phyloP scores from a whole-genome alignment of 345 rosid genomes.

The Balakata baccata region DNA sequence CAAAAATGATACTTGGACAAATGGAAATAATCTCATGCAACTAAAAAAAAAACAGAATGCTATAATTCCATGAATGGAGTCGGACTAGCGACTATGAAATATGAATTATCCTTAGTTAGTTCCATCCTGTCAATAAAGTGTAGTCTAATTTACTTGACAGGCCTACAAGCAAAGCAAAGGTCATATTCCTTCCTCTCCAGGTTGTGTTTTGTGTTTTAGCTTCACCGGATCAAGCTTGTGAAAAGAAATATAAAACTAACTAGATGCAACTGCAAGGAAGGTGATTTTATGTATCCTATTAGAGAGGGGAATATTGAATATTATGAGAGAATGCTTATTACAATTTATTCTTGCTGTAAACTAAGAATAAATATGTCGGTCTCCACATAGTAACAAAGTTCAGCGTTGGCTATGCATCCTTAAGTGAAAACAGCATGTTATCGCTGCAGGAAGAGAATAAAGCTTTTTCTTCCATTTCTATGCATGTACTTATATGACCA shows the following conservation, averaged over 20 bases:
- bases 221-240: too few species aligned
- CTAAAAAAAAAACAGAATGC: not conserved
- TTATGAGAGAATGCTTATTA: not conserved
- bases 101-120: too few species aligned
- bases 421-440: constrained; percentile 1
- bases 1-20: not conserved
- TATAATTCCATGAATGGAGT: too few species aligned
- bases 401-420: not conserved
- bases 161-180: too few species aligned
- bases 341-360: not conserved
- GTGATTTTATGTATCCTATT: not conserved
- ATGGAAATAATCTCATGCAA: not conserved
- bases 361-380: not conserved
- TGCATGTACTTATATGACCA: not conserved
- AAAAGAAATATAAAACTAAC: not conserved
- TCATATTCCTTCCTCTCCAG: too few species aligned
- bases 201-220: too few species aligned
- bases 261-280: not conserved
- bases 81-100: too few species aligned
- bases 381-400: not conserved
- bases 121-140: too few species aligned
- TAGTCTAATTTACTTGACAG: too few species aligned
- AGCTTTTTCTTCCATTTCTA: not conserved
- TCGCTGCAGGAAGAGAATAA: not conserved
- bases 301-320: too few species aligned